Evolutionary conservation across 1,284 basidiomycete genomes (phyloP), one percentile per base, ranked within the genome.

Genomic region (Athelia psychrophila): DNA sequence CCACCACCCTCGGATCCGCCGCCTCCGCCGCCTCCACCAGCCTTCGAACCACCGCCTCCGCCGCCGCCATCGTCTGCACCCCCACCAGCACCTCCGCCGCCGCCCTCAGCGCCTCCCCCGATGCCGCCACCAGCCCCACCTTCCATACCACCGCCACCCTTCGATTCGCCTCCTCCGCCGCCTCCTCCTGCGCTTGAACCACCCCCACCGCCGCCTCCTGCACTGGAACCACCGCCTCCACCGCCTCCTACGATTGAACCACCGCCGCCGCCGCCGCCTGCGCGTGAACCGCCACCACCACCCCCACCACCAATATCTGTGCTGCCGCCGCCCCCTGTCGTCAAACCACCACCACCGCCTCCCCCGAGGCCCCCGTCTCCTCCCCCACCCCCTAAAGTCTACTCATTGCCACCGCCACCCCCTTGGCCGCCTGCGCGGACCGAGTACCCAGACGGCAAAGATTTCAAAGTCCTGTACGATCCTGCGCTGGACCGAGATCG

Each of bases 391-490:
- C 60, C 67, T 40, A 59, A 62, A 25, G 60, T 60, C 3, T 74
- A 73, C 55, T 69, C 69, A 6, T 64, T 73, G 2, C 67, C 73
- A 12, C 68, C 72, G 1, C 71, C 62, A 10, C 74, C 74, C 5
- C 65, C 70, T 16, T 79, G 75, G 73, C 79, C 79, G 2, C 75
- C 80, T 1, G 64, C 67, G 24, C 69, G 64, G 3, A 69, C 66
- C 36, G 73, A 75, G 58, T 83, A 76, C 56, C 72, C 83, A 0
- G 54, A 66, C 3, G 73, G 70, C 30, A 76, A 70, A 51, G 66
- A 80, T 40, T 86, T 76, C 69, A 82, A 79, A 58, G 74, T 89
- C 15, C 62, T 86, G 10, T 90, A 79, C 62, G 88, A 91, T 61
- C 78, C 83, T 35, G 58, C 69, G 2, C 62, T 77, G 24, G 79